A percentile compares a stretch with the other conserved stretches of the same genome.
These are phyloP conservation scores for Scedosporium apiospermum DNA, from an alignment of 2,329 filamentous ascomycete species.

Conservation along the genomic window DNA sequence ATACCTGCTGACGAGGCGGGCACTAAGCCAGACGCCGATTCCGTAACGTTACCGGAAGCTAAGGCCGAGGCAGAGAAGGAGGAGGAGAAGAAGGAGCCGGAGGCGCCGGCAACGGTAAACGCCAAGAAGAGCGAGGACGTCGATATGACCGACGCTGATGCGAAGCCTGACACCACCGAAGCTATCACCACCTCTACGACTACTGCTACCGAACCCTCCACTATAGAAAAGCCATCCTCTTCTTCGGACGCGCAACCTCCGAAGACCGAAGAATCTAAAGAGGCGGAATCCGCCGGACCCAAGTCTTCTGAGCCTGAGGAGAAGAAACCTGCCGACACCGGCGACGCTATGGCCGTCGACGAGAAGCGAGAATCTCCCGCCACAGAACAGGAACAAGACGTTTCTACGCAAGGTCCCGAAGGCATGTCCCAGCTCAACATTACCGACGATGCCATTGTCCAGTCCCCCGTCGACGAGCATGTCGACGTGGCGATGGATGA, in stretches of 20 bases:
- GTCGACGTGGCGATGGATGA: slow-evolving; percentile 45
- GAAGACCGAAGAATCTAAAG: slow-evolving; percentile 4
- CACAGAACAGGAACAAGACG: background rate
- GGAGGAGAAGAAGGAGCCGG: background rate
- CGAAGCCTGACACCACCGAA: background rate
- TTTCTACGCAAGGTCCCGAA: background rate
- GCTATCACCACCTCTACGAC: background rate
- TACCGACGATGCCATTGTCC: slow-evolving; percentile 2
- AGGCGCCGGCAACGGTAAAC: background rate
- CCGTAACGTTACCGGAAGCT: background rate
- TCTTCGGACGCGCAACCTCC: background rate
- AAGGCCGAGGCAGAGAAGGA: background rate
- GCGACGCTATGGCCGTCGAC: slow-evolving; percentile 11
- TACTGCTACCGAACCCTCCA: background rate
- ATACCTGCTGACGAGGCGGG: slow-evolving; percentile 2
- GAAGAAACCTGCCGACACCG: slow-evolving; percentile 9
- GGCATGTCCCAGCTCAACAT: slow-evolving; percentile 5
- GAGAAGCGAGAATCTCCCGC: slow-evolving; percentile 8
- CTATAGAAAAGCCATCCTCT: background rate
- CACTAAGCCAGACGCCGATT: slow-evolving; percentile 5
- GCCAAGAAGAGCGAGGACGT: slow-evolving; percentile 2
- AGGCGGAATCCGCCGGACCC: slow-evolving; percentile 6
- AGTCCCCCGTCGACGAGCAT: slow-evolving; percentile 8
- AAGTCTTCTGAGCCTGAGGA: slow-evolving; percentile 3
- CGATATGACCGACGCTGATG: slow-evolving; percentile 6